phyloP scores from a whole-genome alignment of 306 rosid species.

The Citrullus colocynthis region DNA sequence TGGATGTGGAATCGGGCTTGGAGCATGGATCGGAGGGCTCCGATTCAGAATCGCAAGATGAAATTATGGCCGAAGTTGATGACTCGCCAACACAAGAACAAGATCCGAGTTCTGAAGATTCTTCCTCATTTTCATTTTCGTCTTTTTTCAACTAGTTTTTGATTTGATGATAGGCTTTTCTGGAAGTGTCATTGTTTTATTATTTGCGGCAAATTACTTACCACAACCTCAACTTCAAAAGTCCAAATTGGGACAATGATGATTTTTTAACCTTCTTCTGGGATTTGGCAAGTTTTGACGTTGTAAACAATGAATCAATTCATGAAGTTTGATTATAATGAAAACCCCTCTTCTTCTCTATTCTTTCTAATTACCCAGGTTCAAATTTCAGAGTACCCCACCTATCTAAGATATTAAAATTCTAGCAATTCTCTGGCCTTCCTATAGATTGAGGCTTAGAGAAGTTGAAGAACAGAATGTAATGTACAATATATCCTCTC shows the following conservation, averaged over 20 bases:
- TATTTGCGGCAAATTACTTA: background rate
- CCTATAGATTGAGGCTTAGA: background rate
- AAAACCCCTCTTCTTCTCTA: background rate
- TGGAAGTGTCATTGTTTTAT: background rate
- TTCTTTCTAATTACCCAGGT: background rate
- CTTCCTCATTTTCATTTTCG: background rate
- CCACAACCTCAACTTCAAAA: background rate
- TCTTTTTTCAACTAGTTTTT: background rate
- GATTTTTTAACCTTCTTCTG: background rate
- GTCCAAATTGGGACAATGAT: background rate
- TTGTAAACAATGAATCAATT: constrained; percentile 1
- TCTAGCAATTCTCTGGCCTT: background rate
- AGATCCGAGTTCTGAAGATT: background rate
- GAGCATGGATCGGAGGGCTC: constrained; percentile 4
- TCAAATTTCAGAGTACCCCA: background rate
- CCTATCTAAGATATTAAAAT: background rate
- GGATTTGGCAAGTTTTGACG: background rate
- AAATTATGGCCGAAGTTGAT: background rate
- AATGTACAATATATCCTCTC: background rate
- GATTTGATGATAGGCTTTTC: background rate
- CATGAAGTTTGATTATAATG: background rate
- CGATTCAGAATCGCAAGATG: background rate
- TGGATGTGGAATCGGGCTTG: background rate
- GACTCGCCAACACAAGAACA: background rate
- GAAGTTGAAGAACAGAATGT: background rate